Percentiles rank a stretch among this genome's conserved stretches.
Evolutionary conservation across 108 stramenopile species (phyloP).

Genomic region (Nitzschia inconspicua): DNA sequence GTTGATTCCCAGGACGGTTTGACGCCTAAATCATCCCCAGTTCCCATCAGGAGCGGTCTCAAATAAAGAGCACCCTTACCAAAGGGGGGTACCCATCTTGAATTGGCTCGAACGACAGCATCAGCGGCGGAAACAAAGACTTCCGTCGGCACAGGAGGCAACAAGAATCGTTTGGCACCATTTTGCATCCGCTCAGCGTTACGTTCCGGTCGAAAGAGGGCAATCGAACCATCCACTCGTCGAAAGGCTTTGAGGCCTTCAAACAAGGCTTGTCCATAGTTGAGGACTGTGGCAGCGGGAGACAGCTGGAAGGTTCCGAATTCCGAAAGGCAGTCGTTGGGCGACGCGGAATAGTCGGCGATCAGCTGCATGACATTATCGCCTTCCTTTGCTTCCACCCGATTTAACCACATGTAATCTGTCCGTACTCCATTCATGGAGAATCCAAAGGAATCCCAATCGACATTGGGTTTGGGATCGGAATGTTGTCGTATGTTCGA

Average conservation of each 20-base stretch:
- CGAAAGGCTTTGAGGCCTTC: conserved; percentile 47
- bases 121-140: conserved; percentile 27
- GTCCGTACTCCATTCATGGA: conserved; percentile 28
- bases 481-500: background rate
- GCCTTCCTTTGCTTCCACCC: background rate
- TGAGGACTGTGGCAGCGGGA: conserved; percentile 35
- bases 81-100: conserved; percentile 34
- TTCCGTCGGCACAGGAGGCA: conserved; percentile 31
- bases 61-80: conserved; percentile 39
- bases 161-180: conserved; percentile 24
- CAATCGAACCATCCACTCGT: conserved; percentile 28
- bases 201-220: conserved; percentile 31
- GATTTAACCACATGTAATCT: conserved; percentile 23
- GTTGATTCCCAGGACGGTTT: conserved; percentile 22
- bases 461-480: conserved; percentile 15
- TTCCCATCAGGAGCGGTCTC: conserved; percentile 40
- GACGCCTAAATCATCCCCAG: conserved; percentile 32
- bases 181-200: conserved; percentile 34
- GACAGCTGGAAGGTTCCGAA: conserved; percentile 12
- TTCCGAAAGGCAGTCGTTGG: conserved; percentile 10
- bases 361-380: too few relatives aligned
- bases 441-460: conserved; percentile 35
- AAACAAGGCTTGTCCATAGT: conserved; percentile 45
- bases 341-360: conserved; percentile 19
- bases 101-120: conserved; percentile 32